phyloP scores from a whole-genome alignment of 768 basidiomycete genomes.

The Wakefieldia striispora region DNA sequence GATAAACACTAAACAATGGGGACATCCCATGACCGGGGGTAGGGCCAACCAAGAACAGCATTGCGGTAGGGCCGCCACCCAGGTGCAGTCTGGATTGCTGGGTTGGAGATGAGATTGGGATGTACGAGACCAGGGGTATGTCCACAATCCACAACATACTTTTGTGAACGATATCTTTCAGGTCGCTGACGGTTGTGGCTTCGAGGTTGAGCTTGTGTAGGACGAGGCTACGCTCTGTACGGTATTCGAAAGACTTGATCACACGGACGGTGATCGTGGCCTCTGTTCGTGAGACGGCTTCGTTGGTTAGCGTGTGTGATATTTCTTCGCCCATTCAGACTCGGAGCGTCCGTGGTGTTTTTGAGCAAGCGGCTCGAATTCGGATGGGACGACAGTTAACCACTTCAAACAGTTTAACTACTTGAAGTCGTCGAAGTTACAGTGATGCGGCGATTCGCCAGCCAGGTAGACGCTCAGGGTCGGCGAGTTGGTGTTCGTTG shows the following conservation, averaged over 20 bases:
- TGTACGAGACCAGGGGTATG: background rate
- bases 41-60: slow-evolving; percentile 55
- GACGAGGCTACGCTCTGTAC: slow-evolving; percentile 86
- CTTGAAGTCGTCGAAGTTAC: too few species aligned
- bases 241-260: slow-evolving; percentile 92
- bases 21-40: background rate
- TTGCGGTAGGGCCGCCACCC: slow-evolving; percentile 91
- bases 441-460: too few species aligned
- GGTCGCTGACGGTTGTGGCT: slow-evolving; percentile 68
- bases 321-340: slow-evolving; percentile 32
- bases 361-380: slow-evolving; percentile 25
- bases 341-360: background rate
- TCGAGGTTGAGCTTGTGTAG: slow-evolving; percentile 80
- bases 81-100: slow-evolving; percentile 69
- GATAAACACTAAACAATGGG: slow-evolving; percentile 2
- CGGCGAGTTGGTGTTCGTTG: too few species aligned
- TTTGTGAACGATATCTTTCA: slow-evolving; percentile 71
- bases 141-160: slow-evolving; percentile 41
- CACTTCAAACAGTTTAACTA: too few species aligned
- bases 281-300: slow-evolving; percentile 61
- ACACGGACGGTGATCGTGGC: slow-evolving; percentile 89
- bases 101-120: slow-evolving; percentile 6
- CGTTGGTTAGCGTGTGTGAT: slow-evolving; percentile 57
- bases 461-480: too few species aligned
- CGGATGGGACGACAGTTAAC: too few species aligned